These are phyloP conservation scores for Apiospora pterosperma DNA, from an alignment of 2,329 filamentous ascomycete species.

Conservation along the genomic window DNA sequence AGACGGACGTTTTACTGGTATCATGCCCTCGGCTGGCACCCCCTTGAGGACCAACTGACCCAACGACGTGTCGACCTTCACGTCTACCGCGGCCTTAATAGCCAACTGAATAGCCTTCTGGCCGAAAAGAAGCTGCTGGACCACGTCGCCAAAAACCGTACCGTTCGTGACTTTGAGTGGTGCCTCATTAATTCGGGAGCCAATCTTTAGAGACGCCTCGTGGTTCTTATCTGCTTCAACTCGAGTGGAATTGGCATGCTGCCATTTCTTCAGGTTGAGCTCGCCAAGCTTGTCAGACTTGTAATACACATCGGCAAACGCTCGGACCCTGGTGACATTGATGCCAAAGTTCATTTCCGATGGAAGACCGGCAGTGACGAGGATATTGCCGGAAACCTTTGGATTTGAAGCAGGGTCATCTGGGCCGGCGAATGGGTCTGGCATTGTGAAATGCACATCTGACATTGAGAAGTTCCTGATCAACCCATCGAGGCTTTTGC, in stretches of 20 bases:
- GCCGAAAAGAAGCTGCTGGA: constrained; percentile 79
- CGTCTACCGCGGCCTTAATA: constrained; percentile 78
- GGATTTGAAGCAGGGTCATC: constrained; percentile 70
- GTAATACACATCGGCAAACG: constrained; percentile 79
- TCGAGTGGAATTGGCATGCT: constrained; percentile 76
- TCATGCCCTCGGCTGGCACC: constrained; percentile 79
- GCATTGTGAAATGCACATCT: constrained; percentile 82
- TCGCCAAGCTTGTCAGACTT: constrained; percentile 73
- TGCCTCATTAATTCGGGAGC: constrained; percentile 72
- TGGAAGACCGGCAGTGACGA: constrained; percentile 75
- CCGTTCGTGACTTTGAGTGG: constrained; percentile 81
- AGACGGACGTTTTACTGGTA: constrained; percentile 92
- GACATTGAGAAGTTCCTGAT: constrained; percentile 85
- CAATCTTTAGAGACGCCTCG: constrained; percentile 65
- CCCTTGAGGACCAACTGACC: constrained; percentile 77
- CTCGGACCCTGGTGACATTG: constrained; percentile 72
- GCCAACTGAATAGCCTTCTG: constrained; percentile 65
- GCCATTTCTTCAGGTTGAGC: constrained; percentile 78
- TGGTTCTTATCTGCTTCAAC: constrained; percentile 54
- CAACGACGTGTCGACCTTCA: constrained; percentile 76
- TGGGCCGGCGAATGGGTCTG: constrained; percentile 75
- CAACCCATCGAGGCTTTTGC: constrained; percentile 74
- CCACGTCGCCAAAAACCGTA: constrained; percentile 73
- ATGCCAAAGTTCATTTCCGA: constrained; percentile 84
- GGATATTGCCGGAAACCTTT: constrained; percentile 77